Conservation (phyloP, 2,329 filamentous ascomycete species). For the Celoporthe dispersa region DNA sequence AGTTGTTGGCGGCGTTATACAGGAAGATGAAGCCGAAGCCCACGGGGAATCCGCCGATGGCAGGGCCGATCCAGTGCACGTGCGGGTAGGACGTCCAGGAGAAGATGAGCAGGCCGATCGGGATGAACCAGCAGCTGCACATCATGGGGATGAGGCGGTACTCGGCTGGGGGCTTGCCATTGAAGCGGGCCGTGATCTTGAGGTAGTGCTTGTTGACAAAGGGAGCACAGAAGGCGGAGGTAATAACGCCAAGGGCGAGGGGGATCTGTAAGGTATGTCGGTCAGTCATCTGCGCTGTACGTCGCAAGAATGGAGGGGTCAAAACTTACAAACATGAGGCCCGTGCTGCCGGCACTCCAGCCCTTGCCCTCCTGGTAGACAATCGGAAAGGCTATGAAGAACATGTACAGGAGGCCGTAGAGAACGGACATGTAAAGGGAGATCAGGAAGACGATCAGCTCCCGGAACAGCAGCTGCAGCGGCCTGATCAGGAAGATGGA, state of each 20-base stretch:
- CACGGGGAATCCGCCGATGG: constrained; percentile 71
- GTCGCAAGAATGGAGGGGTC: constrained; percentile 15
- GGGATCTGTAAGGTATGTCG: constrained; percentile 57
- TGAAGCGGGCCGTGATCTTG: constrained; percentile 61
- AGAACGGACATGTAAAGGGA: constrained; percentile 85
- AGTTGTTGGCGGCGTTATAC: constrained; percentile 80
- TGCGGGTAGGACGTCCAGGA: constrained; percentile 66
- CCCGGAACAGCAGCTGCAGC: constrained; percentile 82
- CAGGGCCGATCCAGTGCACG: constrained; percentile 73
- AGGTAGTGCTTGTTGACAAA: constrained; percentile 84
- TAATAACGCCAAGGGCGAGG: constrained; percentile 74
- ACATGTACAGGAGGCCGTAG: constrained; percentile 77
- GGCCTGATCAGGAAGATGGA: constrained; percentile 78
- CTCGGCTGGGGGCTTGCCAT: constrained; percentile 78
- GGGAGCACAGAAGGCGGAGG: constrained; percentile 69
- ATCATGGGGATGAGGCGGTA: constrained; percentile 83
- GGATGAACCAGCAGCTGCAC: constrained; percentile 73
- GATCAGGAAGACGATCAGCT: constrained; percentile 85
- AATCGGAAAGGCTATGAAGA: constrained; percentile 71
- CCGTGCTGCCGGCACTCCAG: constrained; percentile 73
- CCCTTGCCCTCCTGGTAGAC: constrained; percentile 82
- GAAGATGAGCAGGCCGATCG: constrained; percentile 62
- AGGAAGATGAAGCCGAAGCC: constrained; percentile 85
- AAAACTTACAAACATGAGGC: constrained; percentile 72
- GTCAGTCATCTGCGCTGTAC: constrained; percentile 6